These are phyloP conservation scores for Xylaria telfairii DNA, from an alignment of 495 filamentous ascomycete genomes.

Conservation along the genomic window DNA sequence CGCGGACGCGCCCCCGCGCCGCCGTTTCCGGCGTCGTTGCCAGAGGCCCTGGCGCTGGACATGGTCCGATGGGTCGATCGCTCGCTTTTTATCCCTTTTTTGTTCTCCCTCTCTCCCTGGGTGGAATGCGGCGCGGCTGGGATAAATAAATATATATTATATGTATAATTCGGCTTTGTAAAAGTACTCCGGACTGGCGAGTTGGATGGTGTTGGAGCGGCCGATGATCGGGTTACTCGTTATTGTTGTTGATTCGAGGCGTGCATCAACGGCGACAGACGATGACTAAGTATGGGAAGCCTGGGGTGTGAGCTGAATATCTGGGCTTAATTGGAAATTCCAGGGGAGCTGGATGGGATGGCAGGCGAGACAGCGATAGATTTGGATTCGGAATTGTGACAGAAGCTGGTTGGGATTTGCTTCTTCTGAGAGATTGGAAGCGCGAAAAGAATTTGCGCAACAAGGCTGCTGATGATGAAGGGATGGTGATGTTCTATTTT, in stretches of 20 bases:
- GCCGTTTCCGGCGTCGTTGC: constrained; percentile 65
- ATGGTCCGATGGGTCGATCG: constrained; percentile 50
- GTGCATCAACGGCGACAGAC: constrained; percentile 3
- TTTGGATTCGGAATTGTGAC: neutral
- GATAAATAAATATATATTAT: neutral
- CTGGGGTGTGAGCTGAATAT: neutral
- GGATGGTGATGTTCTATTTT: constrained; percentile 15
- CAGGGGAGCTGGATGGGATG: neutral
- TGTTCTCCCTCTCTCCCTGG: too few relatives aligned
- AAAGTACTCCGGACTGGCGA: neutral
- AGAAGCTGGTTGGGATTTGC: neutral
- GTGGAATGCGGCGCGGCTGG: neutral
- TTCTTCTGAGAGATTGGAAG: neutral
- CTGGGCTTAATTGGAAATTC: neutral
- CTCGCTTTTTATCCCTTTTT: neutral
- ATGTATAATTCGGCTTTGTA: neutral
- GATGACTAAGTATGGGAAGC: constrained; percentile 6
- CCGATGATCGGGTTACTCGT: neutral
- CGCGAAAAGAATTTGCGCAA: neutral
- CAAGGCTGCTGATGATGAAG: constrained; percentile 1
- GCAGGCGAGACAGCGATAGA: neutral
- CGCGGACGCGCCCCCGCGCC: constrained; percentile 69
- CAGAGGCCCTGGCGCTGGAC: constrained; percentile 79
- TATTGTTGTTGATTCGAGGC: neutral
- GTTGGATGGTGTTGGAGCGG: neutral